A percentile compares a stretch with the other conserved stretches of the same genome.
phyloP scores from a whole-genome alignment of 768 basidiomycete species.

The Termitomyces titanicus region DNA sequence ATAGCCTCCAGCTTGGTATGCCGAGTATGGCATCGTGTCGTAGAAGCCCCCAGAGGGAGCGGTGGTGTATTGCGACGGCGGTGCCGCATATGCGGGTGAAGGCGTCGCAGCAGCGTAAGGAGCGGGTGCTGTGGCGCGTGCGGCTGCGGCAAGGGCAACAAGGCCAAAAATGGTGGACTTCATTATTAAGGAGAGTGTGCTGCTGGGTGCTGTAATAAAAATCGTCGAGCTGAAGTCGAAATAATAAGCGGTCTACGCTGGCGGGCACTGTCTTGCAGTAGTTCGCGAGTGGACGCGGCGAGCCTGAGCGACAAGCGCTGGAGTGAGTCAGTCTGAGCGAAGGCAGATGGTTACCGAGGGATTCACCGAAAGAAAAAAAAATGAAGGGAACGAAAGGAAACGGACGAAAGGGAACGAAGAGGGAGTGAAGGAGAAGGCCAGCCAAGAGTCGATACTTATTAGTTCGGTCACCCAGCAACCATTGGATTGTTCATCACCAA shows the following conservation, averaged over 20 bases:
- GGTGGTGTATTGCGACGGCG: slow-evolving; percentile 30
- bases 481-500: slow-evolving; percentile 30
- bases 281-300: slow-evolving; percentile 37
- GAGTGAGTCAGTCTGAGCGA: slow-evolving; percentile 11
- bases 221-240: slow-evolving; percentile 33
- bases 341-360: not conserved
- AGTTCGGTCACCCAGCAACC: slow-evolving; percentile 35
- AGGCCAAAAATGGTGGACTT: slow-evolving; percentile 58
- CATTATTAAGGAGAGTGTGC: slow-evolving; percentile 55
- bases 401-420: slow-evolving; percentile 43
- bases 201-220: slow-evolving; percentile 34
- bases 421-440: slow-evolving; percentile 20
- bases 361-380: slow-evolving; percentile 43
- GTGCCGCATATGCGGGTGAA: slow-evolving; percentile 24
- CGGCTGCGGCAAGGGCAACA: slow-evolving; percentile 56
- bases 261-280: slow-evolving; percentile 66
- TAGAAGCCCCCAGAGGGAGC: slow-evolving; percentile 37
- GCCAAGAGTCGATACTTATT: slow-evolving; percentile 16
- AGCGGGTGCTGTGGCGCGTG: slow-evolving; percentile 35
- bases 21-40: slow-evolving; percentile 53
- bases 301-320: slow-evolving; percentile 44
- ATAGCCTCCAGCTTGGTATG: slow-evolving; percentile 63
- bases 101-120: slow-evolving; percentile 22
- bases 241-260: slow-evolving; percentile 71
- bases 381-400: slow-evolving; percentile 38